Percentiles rank a stretch among this genome's conserved stretches.
Conservation (phyloP, 805 yeast genomes). For the Candida ponderosae region DNA sequence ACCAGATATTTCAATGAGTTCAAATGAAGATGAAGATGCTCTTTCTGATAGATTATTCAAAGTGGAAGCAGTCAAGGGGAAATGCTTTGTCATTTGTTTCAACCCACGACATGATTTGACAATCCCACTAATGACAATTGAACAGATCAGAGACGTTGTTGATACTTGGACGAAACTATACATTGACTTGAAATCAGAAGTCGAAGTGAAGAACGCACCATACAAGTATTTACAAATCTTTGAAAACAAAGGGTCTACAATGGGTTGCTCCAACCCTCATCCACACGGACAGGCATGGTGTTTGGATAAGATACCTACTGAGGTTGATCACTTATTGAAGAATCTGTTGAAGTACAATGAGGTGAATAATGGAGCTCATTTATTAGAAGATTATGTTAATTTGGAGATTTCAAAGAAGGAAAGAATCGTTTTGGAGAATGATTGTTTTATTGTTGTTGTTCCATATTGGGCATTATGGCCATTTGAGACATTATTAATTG, state of each 20-base stretch:
- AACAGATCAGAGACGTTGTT: slow-evolving; percentile 41
- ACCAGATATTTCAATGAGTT: slow-evolving; percentile 29
- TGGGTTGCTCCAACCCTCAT: slow-evolving; percentile 81
- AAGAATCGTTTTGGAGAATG: slow-evolving; percentile 53
- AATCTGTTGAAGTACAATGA: slow-evolving; percentile 40
- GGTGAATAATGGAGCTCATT: slow-evolving; percentile 34
- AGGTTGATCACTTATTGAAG: slow-evolving; percentile 50
- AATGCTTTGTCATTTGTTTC: slow-evolving; percentile 66
- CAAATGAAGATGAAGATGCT: slow-evolving; percentile 9
- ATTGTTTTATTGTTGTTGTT: slow-evolving; percentile 57
- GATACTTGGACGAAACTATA: slow-evolving; percentile 54
- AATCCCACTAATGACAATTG: slow-evolving; percentile 48
- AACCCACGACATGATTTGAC: slow-evolving; percentile 63
- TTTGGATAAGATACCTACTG: slow-evolving; percentile 55
- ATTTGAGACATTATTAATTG: slow-evolving; percentile 57
- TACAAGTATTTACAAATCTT: slow-evolving; percentile 60
- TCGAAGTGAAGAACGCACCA: slow-evolving; percentile 30
- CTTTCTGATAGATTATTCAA: slow-evolving; percentile 39
- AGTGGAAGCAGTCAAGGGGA: slow-evolving; percentile 55
- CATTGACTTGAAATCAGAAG: slow-evolving; percentile 31
- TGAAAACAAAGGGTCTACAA: slow-evolving; percentile 71
- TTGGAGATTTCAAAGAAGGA: slow-evolving; percentile 42
- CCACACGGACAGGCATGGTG: slow-evolving; percentile 85
- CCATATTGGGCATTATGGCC: slow-evolving; percentile 88
- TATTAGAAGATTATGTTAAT: slow-evolving; percentile 56